phyloP scores from a whole-genome alignment of 2,329 filamentous ascomycete genomes.

The Aotearoamyces nothofagi region DNA sequence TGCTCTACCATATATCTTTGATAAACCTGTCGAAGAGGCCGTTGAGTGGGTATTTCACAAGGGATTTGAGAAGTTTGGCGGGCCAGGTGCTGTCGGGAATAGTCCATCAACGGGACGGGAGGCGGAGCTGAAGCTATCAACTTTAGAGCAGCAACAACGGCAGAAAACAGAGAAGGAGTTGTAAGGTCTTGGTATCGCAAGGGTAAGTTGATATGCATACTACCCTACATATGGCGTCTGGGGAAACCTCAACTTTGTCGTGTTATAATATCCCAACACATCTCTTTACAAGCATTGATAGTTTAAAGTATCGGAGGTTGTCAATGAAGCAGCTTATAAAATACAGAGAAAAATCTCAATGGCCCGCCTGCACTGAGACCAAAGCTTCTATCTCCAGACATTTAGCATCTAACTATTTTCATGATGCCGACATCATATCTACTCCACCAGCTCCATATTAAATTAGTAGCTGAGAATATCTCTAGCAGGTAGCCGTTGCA shows the following conservation, averaged over 20 bases:
- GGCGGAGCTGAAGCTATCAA: slow-evolving; percentile 24
- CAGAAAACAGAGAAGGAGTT: slow-evolving; percentile 9
- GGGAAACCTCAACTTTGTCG: slow-evolving; percentile 1
- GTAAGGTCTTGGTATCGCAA: slow-evolving; percentile 3
- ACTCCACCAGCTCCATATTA: no score
- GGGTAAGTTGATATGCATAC: neutral
- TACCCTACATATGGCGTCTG: slow-evolving; percentile 1
- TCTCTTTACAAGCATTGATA: no score
- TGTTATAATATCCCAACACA: no score
- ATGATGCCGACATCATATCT: no score
- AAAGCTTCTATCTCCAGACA: no score
- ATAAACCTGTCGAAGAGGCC: slow-evolving; percentile 81
- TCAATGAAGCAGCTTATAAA: no score
- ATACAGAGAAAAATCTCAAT: no score
- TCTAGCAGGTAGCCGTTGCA: no score
- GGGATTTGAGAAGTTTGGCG: slow-evolving; percentile 61
- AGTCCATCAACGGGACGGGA: slow-evolving; percentile 38
- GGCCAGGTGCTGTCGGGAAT: slow-evolving; percentile 36
- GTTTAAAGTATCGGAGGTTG: no score
- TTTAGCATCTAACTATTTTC: no score
- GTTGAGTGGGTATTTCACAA: slow-evolving; percentile 86
- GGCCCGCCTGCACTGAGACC: no score
- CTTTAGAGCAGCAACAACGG: slow-evolving; percentile 20
- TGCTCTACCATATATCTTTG: slow-evolving; percentile 71
- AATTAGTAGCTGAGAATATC: no score